Conservation (phyloP, 2,329 filamentous ascomycete genomes). For the Aspergillus intermedius region DNA sequence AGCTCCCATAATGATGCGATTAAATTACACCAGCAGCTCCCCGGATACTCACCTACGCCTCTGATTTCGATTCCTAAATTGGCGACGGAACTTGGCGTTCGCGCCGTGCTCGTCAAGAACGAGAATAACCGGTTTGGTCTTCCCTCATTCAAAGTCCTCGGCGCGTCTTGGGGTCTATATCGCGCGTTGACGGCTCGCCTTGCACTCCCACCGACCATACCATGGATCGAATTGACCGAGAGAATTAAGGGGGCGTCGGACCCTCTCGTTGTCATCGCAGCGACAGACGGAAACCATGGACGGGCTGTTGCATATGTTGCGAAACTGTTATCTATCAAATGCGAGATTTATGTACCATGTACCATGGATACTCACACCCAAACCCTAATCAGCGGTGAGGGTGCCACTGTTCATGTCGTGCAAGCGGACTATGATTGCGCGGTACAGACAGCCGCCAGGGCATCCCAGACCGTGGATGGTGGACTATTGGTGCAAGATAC, state of each 20-base stretch:
- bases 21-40: constrained; percentile 54
- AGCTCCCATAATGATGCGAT: constrained; percentile 6
- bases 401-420: constrained; percentile 52
- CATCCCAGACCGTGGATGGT: constrained; percentile 27
- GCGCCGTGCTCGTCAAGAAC: constrained; percentile 61
- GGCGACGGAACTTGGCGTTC: constrained; percentile 53
- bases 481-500: constrained; percentile 63
- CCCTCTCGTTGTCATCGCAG: constrained; percentile 50
- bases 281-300: constrained; percentile 73
- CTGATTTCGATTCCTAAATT: constrained; percentile 49
- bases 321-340: constrained; percentile 48
- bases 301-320: constrained; percentile 66
- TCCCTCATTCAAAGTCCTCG: constrained; percentile 73
- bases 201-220: constrained; percentile 36
- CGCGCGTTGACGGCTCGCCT: constrained; percentile 48
- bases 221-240: constrained; percentile 40
- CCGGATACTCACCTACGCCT: constrained; percentile 51
- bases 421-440: constrained; percentile 60
- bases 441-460: constrained; percentile 45
- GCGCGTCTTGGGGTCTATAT: constrained; percentile 67
- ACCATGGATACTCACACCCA: constrained; percentile 51
- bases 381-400: constrained; percentile 54
- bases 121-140: constrained; percentile 63
- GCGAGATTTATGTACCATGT: constrained; percentile 57
- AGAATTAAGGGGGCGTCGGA: constrained; percentile 21